Conservation (phyloP, 1,284 basidiomycete genomes). For the Inonotus hispidus region DNA sequence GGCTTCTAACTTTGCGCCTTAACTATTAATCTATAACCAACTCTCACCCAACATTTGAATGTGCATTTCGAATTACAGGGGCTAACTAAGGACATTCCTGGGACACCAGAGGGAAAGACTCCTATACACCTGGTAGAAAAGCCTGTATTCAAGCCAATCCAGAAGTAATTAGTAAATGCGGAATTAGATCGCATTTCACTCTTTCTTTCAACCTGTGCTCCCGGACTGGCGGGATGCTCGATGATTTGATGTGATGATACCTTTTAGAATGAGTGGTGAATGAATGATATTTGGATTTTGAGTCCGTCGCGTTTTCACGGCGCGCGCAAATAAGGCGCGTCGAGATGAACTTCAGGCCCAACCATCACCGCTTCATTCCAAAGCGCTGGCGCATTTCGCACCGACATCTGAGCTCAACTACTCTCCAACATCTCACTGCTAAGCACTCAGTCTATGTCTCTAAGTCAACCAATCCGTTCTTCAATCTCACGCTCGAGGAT, state of each 20-base stretch:
- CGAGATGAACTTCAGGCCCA: constrained; percentile 11
- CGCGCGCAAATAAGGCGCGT: background rate
- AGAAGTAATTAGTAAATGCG: constrained; percentile 48
- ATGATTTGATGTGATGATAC: background rate
- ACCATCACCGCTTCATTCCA: background rate
- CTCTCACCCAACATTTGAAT: background rate
- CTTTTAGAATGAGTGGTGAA: background rate
- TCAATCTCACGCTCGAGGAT: constrained; percentile 93
- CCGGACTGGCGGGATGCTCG: background rate
- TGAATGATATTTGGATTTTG: background rate
- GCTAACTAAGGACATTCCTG: constrained; percentile 89
- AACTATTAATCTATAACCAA: background rate
- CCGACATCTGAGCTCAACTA: background rate
- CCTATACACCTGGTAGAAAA: constrained; percentile 89
- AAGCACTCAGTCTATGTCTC: constrained; percentile 75
- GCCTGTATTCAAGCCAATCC: constrained; percentile 74
- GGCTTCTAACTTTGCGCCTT: background rate
- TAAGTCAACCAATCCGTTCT: constrained; percentile 79
- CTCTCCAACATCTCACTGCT: constrained; percentile 22
- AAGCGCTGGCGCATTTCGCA: background rate
- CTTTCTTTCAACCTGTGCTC: too few species aligned
- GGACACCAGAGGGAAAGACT: constrained; percentile 77
- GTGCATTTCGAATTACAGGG: constrained; percentile 53
- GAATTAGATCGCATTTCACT: background rate
- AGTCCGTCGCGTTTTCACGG: background rate